Base-by-base conservation (phyloP, 2,329 filamentous ascomycete genomes). In the Didymella keratinophila region DNA sequence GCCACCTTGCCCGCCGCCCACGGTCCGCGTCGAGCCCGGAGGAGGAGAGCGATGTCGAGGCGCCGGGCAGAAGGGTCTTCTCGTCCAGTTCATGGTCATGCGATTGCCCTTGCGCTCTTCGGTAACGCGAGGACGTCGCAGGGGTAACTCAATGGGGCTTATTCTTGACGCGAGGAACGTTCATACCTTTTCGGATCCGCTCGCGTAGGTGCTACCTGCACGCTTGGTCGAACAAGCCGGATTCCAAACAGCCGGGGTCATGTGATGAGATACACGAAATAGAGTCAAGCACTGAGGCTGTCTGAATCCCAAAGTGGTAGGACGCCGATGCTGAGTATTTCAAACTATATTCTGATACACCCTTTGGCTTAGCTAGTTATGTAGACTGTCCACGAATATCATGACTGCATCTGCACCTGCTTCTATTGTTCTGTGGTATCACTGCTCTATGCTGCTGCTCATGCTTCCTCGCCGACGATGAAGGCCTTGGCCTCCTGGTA, bases 141-240 rank as follows among this genome's bases (percentile, higher is more conserved):
- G 76, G 78, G 84, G 91, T 97, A 96, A 98, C 94, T 97, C 93
- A 93, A 98, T 96, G 94, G 94, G 94, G 94, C 94, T 97, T 93
- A 98, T 97, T 97, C 92, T 97, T 90, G 94, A 93, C 86, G 90
- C 93, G 93, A 97, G 92, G 90, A 90, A 90, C 85, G 83, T 82
- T 78, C 67, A 74, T 69, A 74, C 62, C 21, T 78, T 79, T 78
- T 76, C 72, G 78, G 79, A 79, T 80, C 76, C 78, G 79, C 56
- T 54, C 71, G 71, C 73, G 72, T 65, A 77, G 76, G 71, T 69
- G 46, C 67, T 64, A 45, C 61, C 66, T 64, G 50, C 73, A 76
- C 82, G 86, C 85, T 86, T 84, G 85, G 83, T 90, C 87, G 79
- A 86, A 90, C 85, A 85, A 83, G 87, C 82, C 84, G 82, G 87